Evolutionary conservation across 176 grass and related monocot species (phyloP).

Genomic region (Carex scoparia): DNA sequence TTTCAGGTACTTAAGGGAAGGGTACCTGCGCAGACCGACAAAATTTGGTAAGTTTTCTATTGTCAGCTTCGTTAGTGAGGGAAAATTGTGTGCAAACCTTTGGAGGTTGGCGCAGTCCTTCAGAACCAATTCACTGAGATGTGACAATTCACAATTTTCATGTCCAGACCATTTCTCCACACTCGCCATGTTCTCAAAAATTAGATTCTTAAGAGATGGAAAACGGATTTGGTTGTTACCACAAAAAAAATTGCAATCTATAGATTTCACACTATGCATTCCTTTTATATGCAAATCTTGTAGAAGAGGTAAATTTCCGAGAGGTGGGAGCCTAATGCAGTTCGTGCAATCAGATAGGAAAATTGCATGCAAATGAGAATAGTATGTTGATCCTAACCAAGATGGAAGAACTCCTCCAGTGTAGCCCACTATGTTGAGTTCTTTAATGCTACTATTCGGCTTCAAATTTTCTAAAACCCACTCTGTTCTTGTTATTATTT

Average conservation of each 20-base stretch:
- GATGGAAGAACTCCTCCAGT: background rate
- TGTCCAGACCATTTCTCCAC: slow-evolving; percentile 20
- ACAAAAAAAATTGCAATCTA: slow-evolving; percentile 27
- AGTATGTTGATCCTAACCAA: slow-evolving; percentile 23
- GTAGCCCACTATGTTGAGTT: slow-evolving; percentile 37
- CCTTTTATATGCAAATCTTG: slow-evolving; percentile 28
- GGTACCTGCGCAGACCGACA: slow-evolving; percentile 7
- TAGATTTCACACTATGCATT: slow-evolving; percentile 2
- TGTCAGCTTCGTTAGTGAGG: slow-evolving; percentile 22
- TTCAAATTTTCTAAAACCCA: slow-evolving; percentile 16
- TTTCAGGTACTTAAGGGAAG: slow-evolving; percentile 25
- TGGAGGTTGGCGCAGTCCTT: slow-evolving; percentile 33
- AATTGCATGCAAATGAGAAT: background rate
- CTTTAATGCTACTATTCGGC: slow-evolving; percentile 10
- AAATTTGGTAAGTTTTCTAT: slow-evolving; percentile 19
- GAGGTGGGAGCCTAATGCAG: slow-evolving; percentile 5
- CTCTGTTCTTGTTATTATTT: background rate
- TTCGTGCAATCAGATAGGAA: slow-evolving; percentile 5
- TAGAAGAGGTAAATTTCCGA: slow-evolving; percentile 27
- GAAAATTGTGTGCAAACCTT: slow-evolving; percentile 31
- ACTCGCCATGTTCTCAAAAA: slow-evolving; percentile 29
- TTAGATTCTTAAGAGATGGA: slow-evolving; percentile 28
- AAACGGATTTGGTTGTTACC: background rate
- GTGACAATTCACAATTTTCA: background rate
- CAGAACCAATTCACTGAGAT: slow-evolving; percentile 33